Conservation (phyloP, 2,329 filamentous ascomycete genomes). For the Lecanicillium sp. region DNA sequence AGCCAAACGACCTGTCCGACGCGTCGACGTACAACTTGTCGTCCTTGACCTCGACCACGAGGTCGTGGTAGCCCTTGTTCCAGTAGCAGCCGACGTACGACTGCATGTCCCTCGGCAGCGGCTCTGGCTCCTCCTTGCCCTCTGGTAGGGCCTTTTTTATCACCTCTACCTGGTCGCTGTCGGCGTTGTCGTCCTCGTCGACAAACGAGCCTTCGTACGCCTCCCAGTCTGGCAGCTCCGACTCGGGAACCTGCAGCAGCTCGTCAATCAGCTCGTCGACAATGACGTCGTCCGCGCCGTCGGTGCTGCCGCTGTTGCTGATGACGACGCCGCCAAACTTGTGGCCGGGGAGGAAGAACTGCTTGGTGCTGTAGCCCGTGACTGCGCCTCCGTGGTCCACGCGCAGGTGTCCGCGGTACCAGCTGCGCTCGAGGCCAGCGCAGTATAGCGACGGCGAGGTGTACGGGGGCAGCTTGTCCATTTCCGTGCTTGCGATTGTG, state of each 20-base stretch:
- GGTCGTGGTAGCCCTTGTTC: conserved; percentile 16
- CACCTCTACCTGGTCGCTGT: background rate
- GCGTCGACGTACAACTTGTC: conserved; percentile 17
- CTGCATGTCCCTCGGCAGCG: background rate
- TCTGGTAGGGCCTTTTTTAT: background rate
- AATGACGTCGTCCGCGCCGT: conserved; percentile 12
- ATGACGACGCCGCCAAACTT: conserved; percentile 18
- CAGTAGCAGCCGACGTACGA: conserved; percentile 5
- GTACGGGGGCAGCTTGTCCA: conserved; percentile 6
- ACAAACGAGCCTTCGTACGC: background rate
- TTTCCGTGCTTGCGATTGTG: conserved; percentile 11
- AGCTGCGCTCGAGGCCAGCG: conserved; percentile 15
- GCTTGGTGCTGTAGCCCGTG: conserved; percentile 16
- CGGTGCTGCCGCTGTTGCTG: conserved; percentile 15
- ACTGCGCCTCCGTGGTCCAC: conserved; percentile 18
- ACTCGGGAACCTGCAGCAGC: conserved; percentile 1
- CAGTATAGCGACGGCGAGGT: conserved; percentile 13
- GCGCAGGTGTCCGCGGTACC: conserved; percentile 14
- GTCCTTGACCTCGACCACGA: conserved; percentile 14
- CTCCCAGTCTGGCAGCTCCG: conserved; percentile 7
- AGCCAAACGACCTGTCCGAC: conserved; percentile 19
- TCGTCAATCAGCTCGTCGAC: conserved; percentile 15
- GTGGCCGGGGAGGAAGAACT: conserved; percentile 18
- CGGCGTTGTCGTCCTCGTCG: background rate
- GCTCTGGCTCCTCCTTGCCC: background rate